phyloP scores from a whole-genome alignment of 2,329 filamentous ascomycete genomes.

The Trichoderma sp. region DNA sequence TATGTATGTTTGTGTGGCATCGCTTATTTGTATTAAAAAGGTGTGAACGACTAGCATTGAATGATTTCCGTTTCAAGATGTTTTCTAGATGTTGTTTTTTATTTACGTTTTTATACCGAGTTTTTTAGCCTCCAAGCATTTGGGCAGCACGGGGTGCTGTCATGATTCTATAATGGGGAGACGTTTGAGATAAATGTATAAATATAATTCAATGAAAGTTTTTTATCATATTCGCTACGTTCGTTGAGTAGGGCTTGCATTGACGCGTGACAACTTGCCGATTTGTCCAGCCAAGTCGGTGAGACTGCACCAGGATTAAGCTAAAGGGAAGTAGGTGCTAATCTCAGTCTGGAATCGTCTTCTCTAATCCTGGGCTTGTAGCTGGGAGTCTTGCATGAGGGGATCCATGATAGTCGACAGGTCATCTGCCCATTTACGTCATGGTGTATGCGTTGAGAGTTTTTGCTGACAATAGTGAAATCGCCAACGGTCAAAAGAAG shows the following conservation, averaged over 20 bases:
- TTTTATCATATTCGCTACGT: not conserved
- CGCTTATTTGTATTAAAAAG: not conserved
- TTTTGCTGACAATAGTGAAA: not conserved
- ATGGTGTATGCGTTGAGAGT: not conserved
- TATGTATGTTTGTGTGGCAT: not conserved
- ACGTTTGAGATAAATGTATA: constrained; percentile 9
- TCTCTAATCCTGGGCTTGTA: not conserved
- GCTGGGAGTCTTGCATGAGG: constrained; percentile 10
- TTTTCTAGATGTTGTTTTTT: not conserved
- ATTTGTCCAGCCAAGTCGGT: constrained; percentile 1
- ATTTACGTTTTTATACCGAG: not conserved
- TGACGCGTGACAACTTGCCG: not conserved
- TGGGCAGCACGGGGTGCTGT: not conserved
- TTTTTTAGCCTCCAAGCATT: not conserved
- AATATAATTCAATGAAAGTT: not conserved
- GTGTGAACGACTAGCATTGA: constrained; percentile 11
- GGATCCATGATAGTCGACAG: constrained; percentile 6
- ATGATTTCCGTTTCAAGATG: not conserved
- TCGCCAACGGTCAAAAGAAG: not conserved
- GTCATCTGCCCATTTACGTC: constrained; percentile 14
- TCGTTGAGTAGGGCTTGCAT: not conserved
- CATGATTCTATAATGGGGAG: not conserved
- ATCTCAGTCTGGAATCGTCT: not conserved
- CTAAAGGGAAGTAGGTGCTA: not conserved
- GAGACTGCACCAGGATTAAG: not conserved